These are phyloP conservation scores for Rugosomyces carneus DNA, from an alignment of 1,284 basidiomycete genomes.

Conservation along the genomic window DNA sequence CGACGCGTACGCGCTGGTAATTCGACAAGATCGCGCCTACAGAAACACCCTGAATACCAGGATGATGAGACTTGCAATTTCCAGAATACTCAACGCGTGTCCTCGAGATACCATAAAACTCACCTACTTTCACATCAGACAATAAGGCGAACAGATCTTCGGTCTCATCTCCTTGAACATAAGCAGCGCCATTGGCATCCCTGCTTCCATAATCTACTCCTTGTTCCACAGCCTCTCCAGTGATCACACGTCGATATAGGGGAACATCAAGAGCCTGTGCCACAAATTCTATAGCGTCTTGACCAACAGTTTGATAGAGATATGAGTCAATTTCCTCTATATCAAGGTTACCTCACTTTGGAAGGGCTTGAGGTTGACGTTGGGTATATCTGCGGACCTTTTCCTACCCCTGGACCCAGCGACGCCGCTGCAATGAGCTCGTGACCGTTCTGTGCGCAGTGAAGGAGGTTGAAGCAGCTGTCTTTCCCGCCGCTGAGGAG, in stretches of 20 bases:
- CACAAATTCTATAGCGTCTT: slow-evolving; percentile 87
- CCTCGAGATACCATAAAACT: background rate
- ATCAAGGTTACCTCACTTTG: slow-evolving; percentile 17
- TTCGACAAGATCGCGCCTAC: slow-evolving; percentile 97
- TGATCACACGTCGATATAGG: slow-evolving; percentile 77
- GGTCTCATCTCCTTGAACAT: slow-evolving; percentile 83
- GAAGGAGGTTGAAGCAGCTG: slow-evolving; percentile 93
- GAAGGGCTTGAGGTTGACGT: slow-evolving; percentile 10
- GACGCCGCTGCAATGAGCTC: slow-evolving; percentile 87
- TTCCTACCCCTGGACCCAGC: slow-evolving; percentile 76
- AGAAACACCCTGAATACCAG: slow-evolving; percentile 83
- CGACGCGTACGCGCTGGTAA: slow-evolving; percentile 94
- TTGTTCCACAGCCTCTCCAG: slow-evolving; percentile 77
- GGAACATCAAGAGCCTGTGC: slow-evolving; percentile 85
- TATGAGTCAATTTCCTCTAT: slow-evolving; percentile 98
- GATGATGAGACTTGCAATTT: slow-evolving; percentile 68
- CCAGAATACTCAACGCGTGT: slow-evolving; percentile 6
- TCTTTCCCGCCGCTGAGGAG: slow-evolving; percentile 98
- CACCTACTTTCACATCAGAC: slow-evolving; percentile 67
- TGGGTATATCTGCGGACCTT: slow-evolving; percentile 51
- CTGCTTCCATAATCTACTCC: slow-evolving; percentile 81
- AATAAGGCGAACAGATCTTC: slow-evolving; percentile 89
- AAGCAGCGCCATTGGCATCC: slow-evolving; percentile 35
- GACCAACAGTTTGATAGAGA: slow-evolving; percentile 97
- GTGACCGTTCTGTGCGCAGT: slow-evolving; percentile 86